A percentile compares a stretch with the other conserved stretches of the same genome.
Conservation (phyloP, 305 asterid genomes). For the Solanum aculeatissimum region DNA sequence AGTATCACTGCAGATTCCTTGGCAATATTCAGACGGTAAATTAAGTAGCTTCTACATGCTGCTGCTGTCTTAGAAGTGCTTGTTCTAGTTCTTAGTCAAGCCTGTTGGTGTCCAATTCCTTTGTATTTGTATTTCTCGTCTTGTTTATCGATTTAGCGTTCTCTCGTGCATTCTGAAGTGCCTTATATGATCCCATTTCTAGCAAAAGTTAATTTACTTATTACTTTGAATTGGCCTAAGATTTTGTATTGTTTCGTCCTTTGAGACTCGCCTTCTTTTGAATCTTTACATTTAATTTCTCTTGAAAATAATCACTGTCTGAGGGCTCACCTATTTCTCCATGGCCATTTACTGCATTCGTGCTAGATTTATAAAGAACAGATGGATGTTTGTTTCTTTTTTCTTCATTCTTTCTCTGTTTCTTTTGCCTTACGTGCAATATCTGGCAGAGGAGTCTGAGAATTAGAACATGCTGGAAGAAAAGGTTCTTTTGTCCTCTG, state of each 20-base stretch:
- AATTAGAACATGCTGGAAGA: background rate
- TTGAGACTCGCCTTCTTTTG: background rate
- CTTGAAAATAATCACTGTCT: background rate
- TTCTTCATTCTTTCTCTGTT: background rate
- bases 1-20: background rate
- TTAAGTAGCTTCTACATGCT: background rate
- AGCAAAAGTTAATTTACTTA: background rate
- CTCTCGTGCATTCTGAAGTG: background rate
- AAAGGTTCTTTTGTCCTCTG: constrained; percentile 1
- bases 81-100: background rate
- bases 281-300: background rate
- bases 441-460: background rate
- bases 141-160: background rate
- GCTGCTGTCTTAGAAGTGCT: background rate
- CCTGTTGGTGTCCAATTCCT: background rate
- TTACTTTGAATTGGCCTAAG: background rate
- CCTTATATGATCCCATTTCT: background rate
- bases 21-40: background rate
- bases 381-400: background rate
- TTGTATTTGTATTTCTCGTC: background rate
- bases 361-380: background rate
- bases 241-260: background rate
- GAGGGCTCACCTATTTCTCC: background rate
- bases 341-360: background rate
- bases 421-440: background rate